A percentile compares a stretch with the other conserved stretches of the same genome.
Evolutionary conservation across 2,329 filamentous ascomycete genomes (phyloP).

Genomic region (Trichoderma atroviride): DNA sequence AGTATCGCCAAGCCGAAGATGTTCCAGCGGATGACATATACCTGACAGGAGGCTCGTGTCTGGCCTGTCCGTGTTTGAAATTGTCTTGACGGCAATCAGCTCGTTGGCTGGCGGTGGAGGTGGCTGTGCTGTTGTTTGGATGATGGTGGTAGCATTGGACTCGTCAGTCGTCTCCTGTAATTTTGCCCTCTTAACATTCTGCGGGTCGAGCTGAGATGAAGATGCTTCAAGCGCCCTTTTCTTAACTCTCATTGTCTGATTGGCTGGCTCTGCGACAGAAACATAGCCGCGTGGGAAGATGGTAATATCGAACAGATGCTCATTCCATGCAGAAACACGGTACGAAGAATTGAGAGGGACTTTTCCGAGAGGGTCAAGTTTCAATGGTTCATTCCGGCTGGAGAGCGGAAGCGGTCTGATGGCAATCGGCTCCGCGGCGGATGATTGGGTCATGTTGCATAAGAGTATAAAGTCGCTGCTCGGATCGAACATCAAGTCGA

Average conservation of each 20-base stretch:
- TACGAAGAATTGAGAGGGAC: neutral
- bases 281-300: neutral
- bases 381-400: neutral
- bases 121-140: neutral
- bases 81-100: neutral
- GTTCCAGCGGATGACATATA: neutral
- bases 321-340: neutral
- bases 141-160: neutral
- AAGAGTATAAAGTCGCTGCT: slow-evolving; percentile 5
- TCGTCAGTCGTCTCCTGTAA: neutral
- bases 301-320: neutral
- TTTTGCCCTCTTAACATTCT: neutral
- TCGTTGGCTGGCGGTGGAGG: neutral
- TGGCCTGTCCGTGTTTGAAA: neutral
- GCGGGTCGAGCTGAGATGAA: neutral
- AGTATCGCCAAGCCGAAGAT: neutral
- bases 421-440: neutral
- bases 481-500: slow-evolving; percentile 1
- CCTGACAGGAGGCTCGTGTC: neutral
- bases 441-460: neutral
- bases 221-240: neutral
- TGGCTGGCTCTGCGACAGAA: neutral
- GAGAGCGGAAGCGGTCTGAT: neutral
- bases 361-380: neutral
- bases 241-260: neutral